phyloP scores from a whole-genome alignment of 345 rosid species.

The Populus pruinosa region DNA sequence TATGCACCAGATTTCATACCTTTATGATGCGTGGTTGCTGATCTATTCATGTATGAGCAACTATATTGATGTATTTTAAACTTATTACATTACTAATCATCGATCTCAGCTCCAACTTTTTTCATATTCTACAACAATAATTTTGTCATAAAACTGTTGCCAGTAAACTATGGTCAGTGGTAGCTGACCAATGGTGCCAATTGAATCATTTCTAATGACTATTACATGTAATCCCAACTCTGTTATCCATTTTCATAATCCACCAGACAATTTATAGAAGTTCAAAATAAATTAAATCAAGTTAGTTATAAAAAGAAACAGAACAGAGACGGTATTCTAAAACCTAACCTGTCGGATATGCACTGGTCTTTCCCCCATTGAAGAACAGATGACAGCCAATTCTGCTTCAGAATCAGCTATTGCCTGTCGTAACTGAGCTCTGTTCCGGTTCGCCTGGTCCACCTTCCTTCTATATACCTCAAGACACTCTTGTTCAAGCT shows the following conservation, averaged over 20 bases:
- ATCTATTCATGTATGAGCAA: background rate
- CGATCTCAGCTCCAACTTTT: background rate
- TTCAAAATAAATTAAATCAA: background rate
- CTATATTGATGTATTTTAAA: background rate
- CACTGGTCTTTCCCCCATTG: conserved; percentile 88
- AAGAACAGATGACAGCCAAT: conserved; percentile 80
- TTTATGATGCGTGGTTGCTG: background rate
- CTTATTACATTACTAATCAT: background rate
- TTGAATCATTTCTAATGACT: background rate
- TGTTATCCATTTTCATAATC: background rate
- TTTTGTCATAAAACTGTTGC: background rate
- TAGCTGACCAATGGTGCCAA: background rate
- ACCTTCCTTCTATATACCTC: conserved; percentile 94
- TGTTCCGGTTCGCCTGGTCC: conserved; percentile 71
- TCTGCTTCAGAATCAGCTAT: conserved; percentile 93
- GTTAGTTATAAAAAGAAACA: background rate
- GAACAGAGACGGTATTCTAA: background rate
- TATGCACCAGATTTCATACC: background rate
- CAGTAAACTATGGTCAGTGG: background rate
- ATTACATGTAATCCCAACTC: background rate
- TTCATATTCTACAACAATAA: background rate
- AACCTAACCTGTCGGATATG: conserved; percentile 76
- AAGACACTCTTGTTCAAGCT: conserved; percentile 90
- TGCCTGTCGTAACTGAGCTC: conserved; percentile 80
- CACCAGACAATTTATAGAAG: background rate